Evolutionary conservation across 768 basidiomycete species (phyloP).

Genomic region (Mycena leptocephala): DNA sequence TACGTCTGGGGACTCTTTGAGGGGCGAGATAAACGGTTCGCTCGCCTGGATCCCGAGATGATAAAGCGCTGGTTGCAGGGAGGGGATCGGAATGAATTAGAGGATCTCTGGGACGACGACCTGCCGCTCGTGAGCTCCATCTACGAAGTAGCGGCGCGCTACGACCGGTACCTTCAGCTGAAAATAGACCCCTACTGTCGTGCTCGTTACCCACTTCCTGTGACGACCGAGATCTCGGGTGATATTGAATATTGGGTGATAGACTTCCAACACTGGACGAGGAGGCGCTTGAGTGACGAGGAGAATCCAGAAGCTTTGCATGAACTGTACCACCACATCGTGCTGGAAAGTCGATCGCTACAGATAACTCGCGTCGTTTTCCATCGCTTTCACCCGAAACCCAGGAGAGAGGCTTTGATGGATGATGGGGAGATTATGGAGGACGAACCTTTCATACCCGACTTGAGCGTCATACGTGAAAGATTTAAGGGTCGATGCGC

Average conservation of each 20-base stretch:
- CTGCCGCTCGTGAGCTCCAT: too few species aligned
- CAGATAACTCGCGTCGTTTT: background rate
- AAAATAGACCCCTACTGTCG: background rate
- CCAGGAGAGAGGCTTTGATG: background rate
- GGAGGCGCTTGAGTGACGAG: background rate
- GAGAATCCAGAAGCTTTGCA: background rate
- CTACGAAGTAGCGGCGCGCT: too few species aligned
- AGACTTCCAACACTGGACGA: background rate
- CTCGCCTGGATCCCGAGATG: too few species aligned
- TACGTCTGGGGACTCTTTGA: too few species aligned
- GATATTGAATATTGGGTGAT: background rate
- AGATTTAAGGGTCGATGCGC: background rate
- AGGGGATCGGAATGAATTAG: too few species aligned
- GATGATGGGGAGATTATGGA: background rate
- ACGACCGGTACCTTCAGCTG: conserved; percentile 7
- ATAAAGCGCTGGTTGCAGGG: too few species aligned
- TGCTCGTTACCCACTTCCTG: background rate
- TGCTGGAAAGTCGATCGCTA: background rate
- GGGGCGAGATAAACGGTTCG: too few species aligned
- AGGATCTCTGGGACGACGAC: too few species aligned
- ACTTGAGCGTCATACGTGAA: background rate
- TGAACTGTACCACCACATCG: background rate
- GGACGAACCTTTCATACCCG: background rate
- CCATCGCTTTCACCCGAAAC: background rate
- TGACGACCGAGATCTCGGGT: background rate